A percentile compares a stretch with the other conserved stretches of the same genome.
Conservation (phyloP, 2,329 filamentous ascomycete species). For the Periconia sp. region DNA sequence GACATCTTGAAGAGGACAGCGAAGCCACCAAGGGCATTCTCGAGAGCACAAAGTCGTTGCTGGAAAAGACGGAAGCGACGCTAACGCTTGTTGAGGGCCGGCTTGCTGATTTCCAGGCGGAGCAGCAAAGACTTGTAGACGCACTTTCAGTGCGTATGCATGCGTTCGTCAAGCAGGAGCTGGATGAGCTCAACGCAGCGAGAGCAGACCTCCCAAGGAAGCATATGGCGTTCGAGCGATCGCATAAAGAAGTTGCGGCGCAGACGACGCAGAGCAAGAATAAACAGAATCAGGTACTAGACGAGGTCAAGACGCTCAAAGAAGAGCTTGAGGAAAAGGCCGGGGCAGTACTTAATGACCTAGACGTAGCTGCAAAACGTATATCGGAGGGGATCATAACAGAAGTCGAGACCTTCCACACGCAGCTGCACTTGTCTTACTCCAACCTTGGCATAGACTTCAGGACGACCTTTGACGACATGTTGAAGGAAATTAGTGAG, state of each 20-base stretch:
- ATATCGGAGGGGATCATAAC: conserved; percentile 89
- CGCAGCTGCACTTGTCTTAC: conserved; percentile 83
- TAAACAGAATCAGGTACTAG: conserved; percentile 87
- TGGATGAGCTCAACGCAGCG: conserved; percentile 72
- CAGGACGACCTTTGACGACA: conserved; percentile 81
- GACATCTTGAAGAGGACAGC: conserved; percentile 86
- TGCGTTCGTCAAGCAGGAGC: conserved; percentile 75
- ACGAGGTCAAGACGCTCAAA: conserved; percentile 88
- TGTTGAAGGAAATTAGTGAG: conserved; percentile 74
- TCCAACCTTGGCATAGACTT: conserved; percentile 83
- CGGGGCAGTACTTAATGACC: conserved; percentile 80
- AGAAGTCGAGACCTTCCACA: conserved; percentile 85
- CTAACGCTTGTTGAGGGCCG: conserved; percentile 84
- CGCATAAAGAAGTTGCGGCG: conserved; percentile 70
- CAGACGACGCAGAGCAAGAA: conserved; percentile 75
- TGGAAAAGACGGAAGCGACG: conserved; percentile 77
- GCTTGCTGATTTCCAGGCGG: conserved; percentile 72
- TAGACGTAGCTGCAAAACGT: conserved; percentile 82
- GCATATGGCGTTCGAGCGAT: conserved; percentile 69
- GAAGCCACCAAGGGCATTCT: conserved; percentile 84
- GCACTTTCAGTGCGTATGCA: conserved; percentile 75
- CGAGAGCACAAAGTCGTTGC: conserved; percentile 84
- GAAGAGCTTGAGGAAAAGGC: conserved; percentile 88
- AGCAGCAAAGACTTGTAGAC: conserved; percentile 74
- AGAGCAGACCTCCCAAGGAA: conserved; percentile 75